Conservation (phyloP, 1,284 basidiomycete species). For the Ustilago shanxiensis region DNA sequence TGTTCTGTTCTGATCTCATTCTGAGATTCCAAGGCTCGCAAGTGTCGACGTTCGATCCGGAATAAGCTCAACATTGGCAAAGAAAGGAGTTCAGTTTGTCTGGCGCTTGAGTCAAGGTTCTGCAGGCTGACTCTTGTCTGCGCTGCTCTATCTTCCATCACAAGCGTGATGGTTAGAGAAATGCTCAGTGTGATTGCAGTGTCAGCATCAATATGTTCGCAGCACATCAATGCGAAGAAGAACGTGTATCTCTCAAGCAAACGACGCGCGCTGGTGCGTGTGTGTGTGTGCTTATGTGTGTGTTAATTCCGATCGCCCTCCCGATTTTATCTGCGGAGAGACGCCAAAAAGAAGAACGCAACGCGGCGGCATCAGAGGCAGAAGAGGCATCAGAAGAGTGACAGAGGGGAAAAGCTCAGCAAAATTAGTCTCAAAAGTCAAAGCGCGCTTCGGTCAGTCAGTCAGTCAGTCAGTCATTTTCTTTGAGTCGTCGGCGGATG, state of each 20-base stretch:
- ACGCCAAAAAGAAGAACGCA: slow-evolving; percentile 1
- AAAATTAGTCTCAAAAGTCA: neutral
- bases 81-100: slow-evolving; percentile 1
- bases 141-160: neutral
- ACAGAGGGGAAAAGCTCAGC: neutral
- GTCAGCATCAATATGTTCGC: neutral
- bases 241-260: too few species aligned
- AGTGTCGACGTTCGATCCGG: slow-evolving; percentile 3
- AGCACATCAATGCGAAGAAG: neutral
- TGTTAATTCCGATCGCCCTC: neutral
- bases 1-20: neutral
- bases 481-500: too few species aligned
- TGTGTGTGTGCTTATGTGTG: neutral
- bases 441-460: too few species aligned
- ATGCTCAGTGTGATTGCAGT: too few species aligned
- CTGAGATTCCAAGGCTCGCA: neutral
- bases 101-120: neutral
- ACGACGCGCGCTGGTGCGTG: neutral
- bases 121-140: neutral
- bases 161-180: too few species aligned
- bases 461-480: too few species aligned
- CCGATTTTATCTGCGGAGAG: slow-evolving; percentile 3
- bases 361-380: too few species aligned
- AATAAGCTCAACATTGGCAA: slow-evolving; percentile 3
- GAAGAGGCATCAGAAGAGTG: neutral